Conservation (phyloP, 495 filamentous ascomycete genomes). For the Xylaria grammica region DNA sequence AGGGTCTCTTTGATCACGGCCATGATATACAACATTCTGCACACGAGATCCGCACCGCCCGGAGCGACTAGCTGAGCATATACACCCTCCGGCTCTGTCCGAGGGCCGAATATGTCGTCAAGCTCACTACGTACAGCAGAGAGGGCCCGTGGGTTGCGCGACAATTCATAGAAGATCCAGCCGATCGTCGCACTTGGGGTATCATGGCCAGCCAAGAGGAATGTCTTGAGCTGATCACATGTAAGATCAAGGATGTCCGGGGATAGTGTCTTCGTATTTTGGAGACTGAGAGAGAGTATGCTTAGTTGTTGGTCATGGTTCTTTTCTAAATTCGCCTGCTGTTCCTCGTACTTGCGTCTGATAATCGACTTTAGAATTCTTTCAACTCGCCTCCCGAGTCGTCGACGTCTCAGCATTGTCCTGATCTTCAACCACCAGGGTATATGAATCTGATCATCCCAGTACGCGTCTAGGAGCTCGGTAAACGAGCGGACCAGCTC, state of each 20-base stretch:
- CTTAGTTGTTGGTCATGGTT: background rate
- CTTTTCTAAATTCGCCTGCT: too few relatives aligned
- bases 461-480: constrained; percentile 20
- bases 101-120: constrained; percentile 29
- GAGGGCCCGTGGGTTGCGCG: constrained; percentile 39
- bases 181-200: constrained; percentile 34
- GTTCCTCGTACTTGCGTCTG: constrained; percentile 3
- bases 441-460: constrained; percentile 16
- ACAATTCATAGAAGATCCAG: constrained; percentile 44
- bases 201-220: constrained; percentile 44
- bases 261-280: background rate
- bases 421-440: constrained; percentile 21
- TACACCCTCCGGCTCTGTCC: constrained; percentile 18
- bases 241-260: background rate
- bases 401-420: constrained; percentile 4
- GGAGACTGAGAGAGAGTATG: background rate
- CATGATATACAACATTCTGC: constrained; percentile 39
- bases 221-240: constrained; percentile 28
- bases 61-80: constrained; percentile 4
- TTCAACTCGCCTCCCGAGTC: constrained; percentile 12
- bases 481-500: constrained; percentile 16
- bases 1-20: constrained; percentile 53
- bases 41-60: constrained; percentile 43
- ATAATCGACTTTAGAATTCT: constrained; percentile 16
- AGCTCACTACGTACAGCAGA: constrained; percentile 42